Base-by-base conservation (phyloP, 148 eudicot species). In the Polygonum aviculare region DNA sequence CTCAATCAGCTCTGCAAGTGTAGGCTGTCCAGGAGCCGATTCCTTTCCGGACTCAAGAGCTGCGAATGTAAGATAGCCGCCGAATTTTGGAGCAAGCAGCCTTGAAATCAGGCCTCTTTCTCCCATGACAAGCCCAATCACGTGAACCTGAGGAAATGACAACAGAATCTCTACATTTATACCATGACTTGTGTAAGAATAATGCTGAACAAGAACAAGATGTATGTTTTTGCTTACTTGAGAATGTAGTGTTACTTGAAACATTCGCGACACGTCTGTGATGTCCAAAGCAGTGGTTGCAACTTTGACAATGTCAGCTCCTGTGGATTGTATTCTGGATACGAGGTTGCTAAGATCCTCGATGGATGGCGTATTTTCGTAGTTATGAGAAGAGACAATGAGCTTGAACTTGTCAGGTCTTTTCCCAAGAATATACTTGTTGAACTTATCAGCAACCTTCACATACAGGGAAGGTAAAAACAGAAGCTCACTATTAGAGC, bases 1-100 rank as follows among this genome's bases (percentile, higher is more conserved):
- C 47, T 86, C 75, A 75, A 81, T 62, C 78, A 89, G 69, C 49
- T 89, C 92, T 15, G 78, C 72, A 18, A 89, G 79, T 75, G 92
- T 83, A 18, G 92, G 92, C 67, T 89, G 92, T 73, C 92, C 92
- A 65, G 92, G 92, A 15, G 92, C 92, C 15, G 92, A 89, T 31
- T 82, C 85, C 51, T 74, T 84, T 77, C 90, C 90, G 12, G 82
- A 41, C 49, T 89, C 88, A 69, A 89, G 84, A 75, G 87, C 82
- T 38, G 87, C 90, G 81, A 89, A 89, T 60, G 92, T 89, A 39
- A 89, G 85, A 79, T 85, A 89, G 78, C 92, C 90, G 79, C 92
- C 92, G 76, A 85, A 89, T 75, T 89, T 89, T 49, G 90, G 87
- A 51, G 85, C 85, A 77, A 86, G 90, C 73, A 89, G 51, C n/a